phyloP scores from a whole-genome alignment of 2,329 filamentous ascomycete genomes.

The Beauveria pseudobassiana region DNA sequence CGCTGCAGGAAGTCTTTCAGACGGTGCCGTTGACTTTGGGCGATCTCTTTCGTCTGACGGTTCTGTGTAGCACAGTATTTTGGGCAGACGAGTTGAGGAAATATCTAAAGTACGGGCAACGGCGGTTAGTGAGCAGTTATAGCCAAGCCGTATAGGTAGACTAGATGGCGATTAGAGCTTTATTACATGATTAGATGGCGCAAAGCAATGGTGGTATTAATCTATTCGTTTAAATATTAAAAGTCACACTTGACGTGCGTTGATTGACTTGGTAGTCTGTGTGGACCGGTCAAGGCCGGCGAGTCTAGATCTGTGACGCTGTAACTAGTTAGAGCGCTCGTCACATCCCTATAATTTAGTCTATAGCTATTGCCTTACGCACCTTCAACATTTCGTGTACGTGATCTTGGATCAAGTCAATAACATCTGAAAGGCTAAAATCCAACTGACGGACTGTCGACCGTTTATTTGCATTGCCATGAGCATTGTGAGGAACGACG shows the following conservation, averaged over 20 bases:
- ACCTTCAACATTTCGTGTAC: too few relatives aligned
- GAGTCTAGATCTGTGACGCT: too few relatives aligned
- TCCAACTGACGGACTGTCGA: too few relatives aligned
- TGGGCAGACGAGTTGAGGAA: slow-evolving; percentile 92
- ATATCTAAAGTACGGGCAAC: slow-evolving; percentile 57
- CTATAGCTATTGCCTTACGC: too few relatives aligned
- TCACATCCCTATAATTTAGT: too few relatives aligned
- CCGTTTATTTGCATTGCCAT: too few relatives aligned
- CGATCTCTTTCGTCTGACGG: slow-evolving; percentile 66
- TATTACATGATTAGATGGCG: slow-evolving; percentile 1
- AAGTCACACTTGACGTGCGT: not conserved
- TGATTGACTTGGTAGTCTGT: not conserved
- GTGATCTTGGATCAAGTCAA: too few relatives aligned
- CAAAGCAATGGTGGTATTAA: not conserved
- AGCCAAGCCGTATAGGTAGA: slow-evolving; percentile 53
- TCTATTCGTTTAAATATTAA: not conserved
- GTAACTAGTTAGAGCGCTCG: too few relatives aligned
- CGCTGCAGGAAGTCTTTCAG: slow-evolving; percentile 90
- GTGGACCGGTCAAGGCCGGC: not conserved
- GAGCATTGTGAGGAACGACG: not conserved
- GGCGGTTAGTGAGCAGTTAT: slow-evolving; percentile 52
- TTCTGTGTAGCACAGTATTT: slow-evolving; percentile 82
- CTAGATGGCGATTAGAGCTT: not conserved
- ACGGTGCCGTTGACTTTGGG: slow-evolving; percentile 72
- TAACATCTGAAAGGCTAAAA: too few relatives aligned